Percentiles rank a stretch among this genome's conserved stretches.
These are phyloP conservation scores for Flaveria bidentis DNA, from an alignment of 129 eudicot genomes.

Conservation along the genomic window DNA sequence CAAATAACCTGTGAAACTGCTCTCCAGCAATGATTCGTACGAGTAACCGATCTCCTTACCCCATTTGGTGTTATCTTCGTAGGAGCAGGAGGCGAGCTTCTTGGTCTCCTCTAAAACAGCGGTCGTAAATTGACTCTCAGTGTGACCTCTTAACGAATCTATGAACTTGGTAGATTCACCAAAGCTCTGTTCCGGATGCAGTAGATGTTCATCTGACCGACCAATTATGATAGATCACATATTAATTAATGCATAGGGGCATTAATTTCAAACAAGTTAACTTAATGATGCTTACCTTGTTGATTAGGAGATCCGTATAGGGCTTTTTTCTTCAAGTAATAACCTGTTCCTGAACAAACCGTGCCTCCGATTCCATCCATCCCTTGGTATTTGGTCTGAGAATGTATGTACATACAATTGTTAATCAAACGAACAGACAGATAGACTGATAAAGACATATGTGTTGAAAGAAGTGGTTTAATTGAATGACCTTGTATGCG, in stretches of 20 bases:
- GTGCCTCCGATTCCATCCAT: conserved; percentile 87
- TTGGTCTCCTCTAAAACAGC: conserved; percentile 50
- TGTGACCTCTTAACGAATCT: conserved; percentile 34
- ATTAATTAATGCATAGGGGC: too few species aligned
- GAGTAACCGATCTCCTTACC: conserved; percentile 84
- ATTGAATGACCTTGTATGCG: conserved; percentile 52
- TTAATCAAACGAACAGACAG: too few species aligned
- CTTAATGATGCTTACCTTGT: conserved; percentile 41
- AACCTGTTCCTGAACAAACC: conserved; percentile 74
- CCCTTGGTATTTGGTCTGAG: conserved; percentile 73
- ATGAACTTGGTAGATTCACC: conserved; percentile 60
- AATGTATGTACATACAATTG: background rate
- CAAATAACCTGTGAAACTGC: conserved; percentile 69
- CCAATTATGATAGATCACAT: background rate
- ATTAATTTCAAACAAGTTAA: too few species aligned
- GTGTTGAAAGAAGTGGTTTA: background rate
- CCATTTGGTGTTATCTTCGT: conserved; percentile 70
- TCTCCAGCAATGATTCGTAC: conserved; percentile 66
- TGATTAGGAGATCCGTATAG: conserved; percentile 48
- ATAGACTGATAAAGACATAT: background rate
- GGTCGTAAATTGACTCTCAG: conserved; percentile 3
- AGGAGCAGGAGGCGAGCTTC: conserved; percentile 61
- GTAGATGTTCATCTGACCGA: conserved; percentile 43
- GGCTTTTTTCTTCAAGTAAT: conserved; percentile 72
- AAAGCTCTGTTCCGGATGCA: conserved; percentile 46